Evolutionary conservation across 1,284 basidiomycete species (phyloP).

Genomic region (Omphalotus olearius): DNA sequence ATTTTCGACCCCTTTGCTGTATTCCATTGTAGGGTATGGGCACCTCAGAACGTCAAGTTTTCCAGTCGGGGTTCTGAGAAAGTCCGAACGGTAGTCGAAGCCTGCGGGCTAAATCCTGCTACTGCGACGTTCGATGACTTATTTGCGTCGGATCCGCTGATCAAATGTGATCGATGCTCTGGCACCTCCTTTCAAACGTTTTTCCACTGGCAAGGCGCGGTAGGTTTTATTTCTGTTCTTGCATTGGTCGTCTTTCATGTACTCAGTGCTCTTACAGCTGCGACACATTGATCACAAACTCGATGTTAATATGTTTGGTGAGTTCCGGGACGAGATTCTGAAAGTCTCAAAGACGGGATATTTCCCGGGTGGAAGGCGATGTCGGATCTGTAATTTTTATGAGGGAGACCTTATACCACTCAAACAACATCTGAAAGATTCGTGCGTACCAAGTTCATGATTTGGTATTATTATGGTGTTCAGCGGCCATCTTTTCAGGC

Average conservation of each 20-base stretch:
- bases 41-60: background rate
- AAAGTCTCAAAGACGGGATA: background rate
- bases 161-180: slow-evolving; percentile 2
- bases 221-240: no score
- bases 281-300: background rate
- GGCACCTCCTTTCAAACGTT: no score
- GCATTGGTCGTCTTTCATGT: no score
- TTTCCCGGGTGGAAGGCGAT: no score
- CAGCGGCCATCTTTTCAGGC: no score
- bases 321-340: background rate
- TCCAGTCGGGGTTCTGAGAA: background rate
- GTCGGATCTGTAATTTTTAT: no score
- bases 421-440: no score
- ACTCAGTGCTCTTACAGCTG: no score
- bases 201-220: no score
- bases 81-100: background rate
- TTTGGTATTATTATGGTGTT: no score
- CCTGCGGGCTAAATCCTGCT: background rate
- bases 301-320: background rate
- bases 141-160: background rate
- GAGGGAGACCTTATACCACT: no score
- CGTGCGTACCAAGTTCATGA: no score
- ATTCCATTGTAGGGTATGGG: background rate
- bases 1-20: background rate
- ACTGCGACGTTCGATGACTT: slow-evolving; percentile 1